Conservation (phyloP, 1,284 basidiomycete species). For the Ceratobasidium theobromae region DNA sequence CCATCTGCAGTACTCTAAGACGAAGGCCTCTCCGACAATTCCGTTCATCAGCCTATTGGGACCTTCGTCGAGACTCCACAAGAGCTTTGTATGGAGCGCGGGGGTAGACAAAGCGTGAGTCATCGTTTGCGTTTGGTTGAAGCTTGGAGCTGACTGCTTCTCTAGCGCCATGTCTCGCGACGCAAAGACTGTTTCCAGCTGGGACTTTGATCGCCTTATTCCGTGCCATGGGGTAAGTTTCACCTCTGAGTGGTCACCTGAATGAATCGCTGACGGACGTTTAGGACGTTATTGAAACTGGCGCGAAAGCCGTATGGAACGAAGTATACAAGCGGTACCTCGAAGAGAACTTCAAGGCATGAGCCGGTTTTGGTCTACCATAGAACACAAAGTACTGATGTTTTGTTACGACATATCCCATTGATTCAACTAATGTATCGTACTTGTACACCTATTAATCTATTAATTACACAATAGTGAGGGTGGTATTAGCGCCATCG, state of each 20-base stretch:
- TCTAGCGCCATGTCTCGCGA: constrained; percentile 71
- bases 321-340: constrained; percentile 43
- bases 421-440: too few relatives aligned
- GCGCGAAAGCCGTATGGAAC: constrained; percentile 70
- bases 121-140: neutral
- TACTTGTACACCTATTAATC: too few relatives aligned
- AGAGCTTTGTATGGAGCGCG: constrained; percentile 53
- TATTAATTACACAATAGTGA: too few relatives aligned
- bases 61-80: constrained; percentile 63
- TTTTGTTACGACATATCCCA: too few relatives aligned
- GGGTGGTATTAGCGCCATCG: too few relatives aligned
- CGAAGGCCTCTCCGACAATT: constrained; percentile 51
- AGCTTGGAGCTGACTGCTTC: neutral
- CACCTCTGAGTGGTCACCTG: neutral
- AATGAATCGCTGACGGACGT: constrained; percentile 40
- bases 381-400: too few relatives aligned
- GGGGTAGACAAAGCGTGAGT: constrained; percentile 65
- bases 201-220: constrained; percentile 89
- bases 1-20: constrained; percentile 47
- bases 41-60: constrained; percentile 54
- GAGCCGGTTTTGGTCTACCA: too few relatives aligned
- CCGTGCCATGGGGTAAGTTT: constrained; percentile 84
- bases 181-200: constrained; percentile 67
- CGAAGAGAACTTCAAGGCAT: constrained; percentile 31
- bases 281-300: constrained; percentile 79